These are phyloP conservation scores for Geotrichum bryndzae DNA, from an alignment of 1,139 yeast genomes.

Conservation along the genomic window DNA sequence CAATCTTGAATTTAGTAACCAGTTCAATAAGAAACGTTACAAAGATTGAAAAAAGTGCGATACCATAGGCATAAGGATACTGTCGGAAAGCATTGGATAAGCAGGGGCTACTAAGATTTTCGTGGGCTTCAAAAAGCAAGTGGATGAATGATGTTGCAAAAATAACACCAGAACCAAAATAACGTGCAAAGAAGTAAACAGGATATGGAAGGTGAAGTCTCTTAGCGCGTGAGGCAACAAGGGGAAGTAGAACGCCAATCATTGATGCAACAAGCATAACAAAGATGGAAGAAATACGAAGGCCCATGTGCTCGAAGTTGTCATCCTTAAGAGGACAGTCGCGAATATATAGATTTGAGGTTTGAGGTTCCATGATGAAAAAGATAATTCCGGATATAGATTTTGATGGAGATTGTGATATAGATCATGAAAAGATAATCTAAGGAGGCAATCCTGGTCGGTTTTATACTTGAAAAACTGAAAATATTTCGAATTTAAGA, in stretches of 20 bases:
- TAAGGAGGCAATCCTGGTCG: background rate
- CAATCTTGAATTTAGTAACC: constrained; percentile 19
- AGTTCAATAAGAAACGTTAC: constrained; percentile 33
- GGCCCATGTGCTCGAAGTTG: constrained; percentile 48
- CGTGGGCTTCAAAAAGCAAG: constrained; percentile 70
- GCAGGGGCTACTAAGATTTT: constrained; percentile 47
- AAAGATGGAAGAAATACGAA: constrained; percentile 67
- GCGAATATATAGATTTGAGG: background rate
- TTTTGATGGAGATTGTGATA: background rate
- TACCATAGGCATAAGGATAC: constrained; percentile 58
- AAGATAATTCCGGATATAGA: background rate
- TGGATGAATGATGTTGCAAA: constrained; percentile 86
- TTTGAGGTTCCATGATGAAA: constrained; percentile 14
- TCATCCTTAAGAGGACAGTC: constrained; percentile 26
- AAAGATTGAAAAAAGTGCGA: constrained; percentile 46
- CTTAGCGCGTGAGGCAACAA: constrained; percentile 29
- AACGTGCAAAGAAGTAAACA: constrained; percentile 65
- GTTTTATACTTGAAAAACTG: background rate
- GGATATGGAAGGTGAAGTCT: constrained; percentile 45
- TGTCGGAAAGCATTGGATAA: constrained; percentile 49
- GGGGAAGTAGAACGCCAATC: constrained; percentile 45
- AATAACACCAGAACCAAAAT: constrained; percentile 90
- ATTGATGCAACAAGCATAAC: constrained; percentile 58
- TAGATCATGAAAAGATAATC: background rate
- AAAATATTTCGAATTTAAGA: too few relatives aligned